phyloP scores from a whole-genome alignment of 208 protist genomes.

The Novymonas esmeraldas region DNA sequence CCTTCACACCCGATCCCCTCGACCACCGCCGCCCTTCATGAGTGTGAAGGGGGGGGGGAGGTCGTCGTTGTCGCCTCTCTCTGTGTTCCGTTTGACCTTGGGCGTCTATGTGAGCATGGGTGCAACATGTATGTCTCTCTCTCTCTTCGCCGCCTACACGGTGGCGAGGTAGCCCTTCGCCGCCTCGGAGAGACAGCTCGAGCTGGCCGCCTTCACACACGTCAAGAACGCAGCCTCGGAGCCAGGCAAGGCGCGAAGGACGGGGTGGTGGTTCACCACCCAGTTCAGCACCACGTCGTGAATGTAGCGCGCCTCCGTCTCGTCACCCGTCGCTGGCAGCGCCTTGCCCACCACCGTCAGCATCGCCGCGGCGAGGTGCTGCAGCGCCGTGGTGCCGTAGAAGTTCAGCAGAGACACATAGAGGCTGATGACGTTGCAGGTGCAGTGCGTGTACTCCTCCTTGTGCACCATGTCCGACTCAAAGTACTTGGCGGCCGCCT shows the following conservation, averaged over 20 bases:
- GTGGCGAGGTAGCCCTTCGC: conserved; percentile 56
- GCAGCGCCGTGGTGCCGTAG: conserved; percentile 34
- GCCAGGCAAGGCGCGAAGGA: conserved; percentile 37
- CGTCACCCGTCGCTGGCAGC: conserved; percentile 74
- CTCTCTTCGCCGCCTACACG: conserved; percentile 15
- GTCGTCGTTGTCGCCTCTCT: too few relatives aligned
- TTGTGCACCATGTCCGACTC: conserved; percentile 31
- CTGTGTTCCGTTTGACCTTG: too few relatives aligned
- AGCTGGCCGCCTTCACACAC: conserved; percentile 41
- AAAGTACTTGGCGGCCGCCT: conserved; percentile 47
- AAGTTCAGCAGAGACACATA: conserved; percentile 64
- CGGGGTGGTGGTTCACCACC: conserved; percentile 51
- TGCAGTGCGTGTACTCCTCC: conserved; percentile 49
- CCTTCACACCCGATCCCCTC: too few relatives aligned
- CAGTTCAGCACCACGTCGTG: conserved; percentile 77
- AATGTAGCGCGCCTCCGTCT: conserved; percentile 68
- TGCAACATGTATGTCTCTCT: neutral
- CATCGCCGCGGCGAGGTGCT: conserved; percentile 28
- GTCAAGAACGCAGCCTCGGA: conserved; percentile 37
- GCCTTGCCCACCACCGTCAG: conserved; percentile 44
- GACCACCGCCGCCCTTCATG: too few relatives aligned
- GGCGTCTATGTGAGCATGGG: neutral
- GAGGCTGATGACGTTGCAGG: conserved; percentile 74
- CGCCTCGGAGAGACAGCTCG: conserved; percentile 47
- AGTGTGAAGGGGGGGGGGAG: too few relatives aligned